A percentile compares a stretch with the other conserved stretches of the same genome.
Evolutionary conservation across 1,284 basidiomycete genomes (phyloP).

Genomic region (Rugosomyces carneus): DNA sequence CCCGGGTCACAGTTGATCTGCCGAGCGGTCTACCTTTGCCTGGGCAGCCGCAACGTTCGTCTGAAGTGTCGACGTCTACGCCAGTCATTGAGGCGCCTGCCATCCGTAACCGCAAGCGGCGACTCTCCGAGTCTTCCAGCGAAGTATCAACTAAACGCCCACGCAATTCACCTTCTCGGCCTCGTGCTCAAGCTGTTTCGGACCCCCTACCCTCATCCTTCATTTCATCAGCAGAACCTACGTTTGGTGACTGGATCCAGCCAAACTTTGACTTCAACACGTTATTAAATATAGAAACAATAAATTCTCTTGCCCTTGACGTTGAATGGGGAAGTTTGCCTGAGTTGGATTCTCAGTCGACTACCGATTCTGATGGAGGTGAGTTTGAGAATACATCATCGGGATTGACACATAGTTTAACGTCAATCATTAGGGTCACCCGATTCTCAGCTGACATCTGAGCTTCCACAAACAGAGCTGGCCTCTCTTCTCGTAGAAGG

Average conservation of each 20-base stretch:
- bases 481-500: background rate
- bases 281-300: slow-evolving; percentile 16
- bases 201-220: slow-evolving; percentile 20
- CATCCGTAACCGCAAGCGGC: slow-evolving; percentile 15
- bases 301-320: slow-evolving; percentile 10
- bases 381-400: background rate
- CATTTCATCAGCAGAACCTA: slow-evolving; percentile 5
- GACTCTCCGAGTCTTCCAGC: slow-evolving; percentile 25
- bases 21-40: slow-evolving; percentile 10
- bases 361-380: background rate
- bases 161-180: slow-evolving; percentile 10
- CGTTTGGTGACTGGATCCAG: slow-evolving; percentile 17
- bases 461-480: background rate
- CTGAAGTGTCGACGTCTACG: slow-evolving; percentile 14
- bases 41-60: slow-evolving; percentile 3
- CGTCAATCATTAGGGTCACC: background rate
- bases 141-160: slow-evolving; percentile 20
- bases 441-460: background rate
- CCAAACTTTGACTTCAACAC: slow-evolving; percentile 23
- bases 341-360: background rate
- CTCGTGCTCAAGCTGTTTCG: slow-evolving; percentile 22
- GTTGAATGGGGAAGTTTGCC: slow-evolving; percentile 5
- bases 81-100: background rate
- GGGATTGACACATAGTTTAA: background rate
- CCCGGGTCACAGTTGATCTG: background rate